Percentiles rank a stretch among this genome's conserved stretches.
These are phyloP conservation scores for Cucurbita argyrosperma DNA, from an alignment of 306 rosid genomes.

Conservation along the genomic window DNA sequence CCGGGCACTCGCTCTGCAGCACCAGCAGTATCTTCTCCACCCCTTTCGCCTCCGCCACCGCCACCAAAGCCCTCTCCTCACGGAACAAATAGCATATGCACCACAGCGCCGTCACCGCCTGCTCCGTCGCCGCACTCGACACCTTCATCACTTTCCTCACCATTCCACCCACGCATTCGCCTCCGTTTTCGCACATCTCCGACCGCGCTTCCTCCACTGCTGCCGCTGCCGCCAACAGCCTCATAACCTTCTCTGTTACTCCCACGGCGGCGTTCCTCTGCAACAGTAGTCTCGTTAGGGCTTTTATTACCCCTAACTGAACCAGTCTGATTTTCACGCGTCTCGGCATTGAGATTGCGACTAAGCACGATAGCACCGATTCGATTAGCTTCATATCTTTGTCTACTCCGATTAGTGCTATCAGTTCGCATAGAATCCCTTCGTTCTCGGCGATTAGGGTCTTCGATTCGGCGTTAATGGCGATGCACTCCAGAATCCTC, in stretches of 20 bases:
- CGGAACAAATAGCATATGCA: slow-evolving; percentile 61
- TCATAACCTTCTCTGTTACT: slow-evolving; percentile 42
- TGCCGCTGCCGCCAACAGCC: slow-evolving; percentile 51
- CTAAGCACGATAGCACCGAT: slow-evolving; percentile 37
- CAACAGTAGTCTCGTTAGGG: slow-evolving; percentile 25
- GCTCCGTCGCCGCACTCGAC: slow-evolving; percentile 59
- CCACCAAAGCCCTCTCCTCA: slow-evolving; percentile 47
- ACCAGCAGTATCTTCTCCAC: slow-evolving; percentile 57
- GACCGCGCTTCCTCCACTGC: slow-evolving; percentile 56
- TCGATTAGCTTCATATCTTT: slow-evolving; percentile 37
- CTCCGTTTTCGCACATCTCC: slow-evolving; percentile 37
- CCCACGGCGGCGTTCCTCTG: slow-evolving; percentile 20
- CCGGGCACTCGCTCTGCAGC: slow-evolving; percentile 82
- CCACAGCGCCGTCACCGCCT: slow-evolving; percentile 76
- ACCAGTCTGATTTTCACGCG: slow-evolving; percentile 33
- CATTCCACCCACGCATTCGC: slow-evolving; percentile 37
- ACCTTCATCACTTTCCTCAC: slow-evolving; percentile 57
- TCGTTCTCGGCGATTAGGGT: slow-evolving; percentile 41
- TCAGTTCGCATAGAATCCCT: slow-evolving; percentile 30
- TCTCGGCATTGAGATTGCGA: slow-evolving; percentile 38
- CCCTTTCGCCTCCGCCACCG: slow-evolving; percentile 56
- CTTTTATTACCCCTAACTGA: slow-evolving; percentile 35
- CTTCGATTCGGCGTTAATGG: slow-evolving; percentile 46
- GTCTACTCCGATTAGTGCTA: slow-evolving; percentile 27
- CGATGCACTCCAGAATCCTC: slow-evolving; percentile 33